Conservation (phyloP, 768 basidiomycete species). For the Rhodotorula diobovata region DNA sequence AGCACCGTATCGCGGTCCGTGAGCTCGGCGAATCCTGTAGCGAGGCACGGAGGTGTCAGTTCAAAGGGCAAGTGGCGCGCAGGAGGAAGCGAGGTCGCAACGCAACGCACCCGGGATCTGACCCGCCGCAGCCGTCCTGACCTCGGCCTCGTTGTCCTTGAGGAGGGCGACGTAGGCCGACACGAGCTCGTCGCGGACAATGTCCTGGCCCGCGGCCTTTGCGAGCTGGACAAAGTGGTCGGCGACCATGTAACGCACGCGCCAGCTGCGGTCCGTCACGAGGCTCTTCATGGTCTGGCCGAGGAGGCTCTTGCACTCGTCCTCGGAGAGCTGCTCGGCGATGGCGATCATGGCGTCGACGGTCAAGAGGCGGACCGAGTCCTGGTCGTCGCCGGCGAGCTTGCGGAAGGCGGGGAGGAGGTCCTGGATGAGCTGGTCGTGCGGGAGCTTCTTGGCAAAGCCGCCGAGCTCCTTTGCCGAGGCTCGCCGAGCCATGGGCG, state of each 20-base stretch:
- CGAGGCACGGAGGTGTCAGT: not conserved
- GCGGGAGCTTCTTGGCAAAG: conserved; percentile 65
- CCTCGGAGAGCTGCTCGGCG: conserved; percentile 71
- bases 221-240: conserved; percentile 97
- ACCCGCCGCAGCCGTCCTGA: conserved; percentile 88
- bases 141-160: conserved; percentile 98
- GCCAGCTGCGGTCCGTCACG: conserved; percentile 94
- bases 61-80: no score
- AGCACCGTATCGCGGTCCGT: conserved; percentile 91
- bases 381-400: conserved; percentile 93
- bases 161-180: conserved; percentile 85
- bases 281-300: conserved; percentile 80
- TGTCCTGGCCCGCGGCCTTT: conserved; percentile 77
- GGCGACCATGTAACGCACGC: conserved; percentile 97
- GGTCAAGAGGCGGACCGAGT: conserved; percentile 90
- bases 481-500: conserved; percentile 95
- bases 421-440: conserved; percentile 75
- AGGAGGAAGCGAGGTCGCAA: not conserved
- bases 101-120: conserved; percentile 78
- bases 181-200: conserved; percentile 90
- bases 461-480: conserved; percentile 88
- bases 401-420: conserved; percentile 87
- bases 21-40: conserved; percentile 82
- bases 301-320: conserved; percentile 87
- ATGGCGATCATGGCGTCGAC: conserved; percentile 93